Evolutionary conservation across 306 rosid species (phyloP), one percentile per base, ranked within the genome.

Genomic region (Castanea mollissima): DNA sequence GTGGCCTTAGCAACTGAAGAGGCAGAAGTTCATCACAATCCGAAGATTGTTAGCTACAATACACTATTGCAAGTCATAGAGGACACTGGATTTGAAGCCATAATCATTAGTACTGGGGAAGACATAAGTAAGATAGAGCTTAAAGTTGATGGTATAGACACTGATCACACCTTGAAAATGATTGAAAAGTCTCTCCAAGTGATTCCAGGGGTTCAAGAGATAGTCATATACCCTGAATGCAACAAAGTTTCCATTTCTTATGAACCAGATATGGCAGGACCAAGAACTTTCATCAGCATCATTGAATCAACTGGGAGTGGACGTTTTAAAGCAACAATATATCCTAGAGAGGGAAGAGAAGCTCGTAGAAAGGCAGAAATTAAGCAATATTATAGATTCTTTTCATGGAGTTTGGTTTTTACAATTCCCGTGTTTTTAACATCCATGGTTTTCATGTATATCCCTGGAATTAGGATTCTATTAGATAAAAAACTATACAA

Each of bases 1-100:
- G 97, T 91, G 32, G 98, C 95, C 60, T 71, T 91, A 20, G 94
- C 97, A 19, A 90, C 90, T 0, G 92, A 89, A 80, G 98, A 91
- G 87, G 97, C 97, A 20, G 81, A 93, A 84, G 78, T 93, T 51
- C 87, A 79, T 25, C 89, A 91, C 72, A 91, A 89, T 41, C 85
- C 98, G 4, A 86, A 83, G 25, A 11, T 85, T 38, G 38, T 93
- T 6, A 89, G 23, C 79, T 75, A 74, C 74, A 80, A 49, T 58
- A 88, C 85, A 19, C 74, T 91, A 25, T 19, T 87, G 29, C 44
- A 90, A 81, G 83, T 85, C 31, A 58, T 92, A 4, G 79, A 81
- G 79, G 90, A 83, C n/a, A 64, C 90, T 11, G 96, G 97, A 16
- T 93, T 91, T 38, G 88, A 89, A 76, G 86, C 92, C 63, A 60